Base-by-base conservation (phyloP, 139 green algal genomes). In the Helicosporidium sp. region DNA sequence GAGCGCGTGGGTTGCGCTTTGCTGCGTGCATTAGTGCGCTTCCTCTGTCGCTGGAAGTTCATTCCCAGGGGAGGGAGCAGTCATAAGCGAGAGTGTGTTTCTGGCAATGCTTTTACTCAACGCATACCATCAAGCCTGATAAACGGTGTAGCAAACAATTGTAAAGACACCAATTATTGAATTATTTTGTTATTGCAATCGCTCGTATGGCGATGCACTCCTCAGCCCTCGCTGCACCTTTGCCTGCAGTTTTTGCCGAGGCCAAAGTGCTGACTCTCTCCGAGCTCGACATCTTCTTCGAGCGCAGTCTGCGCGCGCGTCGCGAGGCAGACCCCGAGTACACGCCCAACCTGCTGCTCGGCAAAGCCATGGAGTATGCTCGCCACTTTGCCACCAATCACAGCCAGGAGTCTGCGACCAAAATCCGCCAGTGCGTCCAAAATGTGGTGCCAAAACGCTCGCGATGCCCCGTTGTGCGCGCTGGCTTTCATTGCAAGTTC, bases 301-400 rank as follows among this genome's bases (percentile, higher is more conserved):
- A 72, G 5, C 15, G 45, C 2, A 52, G 56, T 26, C 17, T 49
- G 1, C 15, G 42, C 8, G 13, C 17, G 7, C 28, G 26, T 3
- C 26, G 16, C 17, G 31, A 43, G 18, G 22, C 28, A 1, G 41
- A 60, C 43, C 54, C 43, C 4, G 41, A 46, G 2, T 68, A 54
- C 41, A 39, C 52, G 41, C 41, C 51, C 16, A 56, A 55, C 6
- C 26, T 43, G 5, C 41, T 73, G 26, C 28, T 61, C 31, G 15
- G 26, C n/a, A 68, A 68, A 31, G 54, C 65, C 15, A 35, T 52
- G 20, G 56, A 73, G 25, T 73, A 73, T 26, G 27, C 65, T 10
- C 20, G 49, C 13, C 55, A 43, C 16, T 50, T 73, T 33, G 26
- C 48, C 23, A 56, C 49, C 8, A 62, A 55, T 27, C 53, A 46